A percentile compares a stretch with the other conserved stretches of the same genome.
phyloP scores from a whole-genome alignment of 2,329 filamentous ascomycete genomes.

The Aspergillus quadrilineatus region DNA sequence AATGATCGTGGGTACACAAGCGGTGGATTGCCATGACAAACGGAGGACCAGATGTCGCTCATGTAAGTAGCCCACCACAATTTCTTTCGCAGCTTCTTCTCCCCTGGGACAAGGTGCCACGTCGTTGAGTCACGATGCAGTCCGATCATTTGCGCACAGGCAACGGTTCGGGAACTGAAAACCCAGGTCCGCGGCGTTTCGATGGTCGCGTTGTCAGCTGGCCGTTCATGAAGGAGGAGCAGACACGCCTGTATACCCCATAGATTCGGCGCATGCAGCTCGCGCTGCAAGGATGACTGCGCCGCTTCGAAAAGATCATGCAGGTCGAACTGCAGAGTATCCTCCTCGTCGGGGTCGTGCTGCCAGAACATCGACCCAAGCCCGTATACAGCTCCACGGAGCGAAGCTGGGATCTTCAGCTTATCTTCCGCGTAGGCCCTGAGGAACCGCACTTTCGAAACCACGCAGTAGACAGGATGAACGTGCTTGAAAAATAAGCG shows the following conservation, averaged over 20 bases:
- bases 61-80: conserved; percentile 50
- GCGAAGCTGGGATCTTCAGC: conserved; percentile 44
- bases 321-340: conserved; percentile 35
- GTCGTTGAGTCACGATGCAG: conserved; percentile 45
- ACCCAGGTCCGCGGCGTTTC: conserved; percentile 50
- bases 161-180: conserved; percentile 45
- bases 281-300: conserved; percentile 45
- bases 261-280: conserved; percentile 50
- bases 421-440: conserved; percentile 40
- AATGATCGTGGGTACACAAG: conserved; percentile 46
- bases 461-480: conserved; percentile 46
- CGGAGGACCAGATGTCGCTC: conserved; percentile 48
- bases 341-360: conserved; percentile 31
- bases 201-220: conserved; percentile 48
- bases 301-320: conserved; percentile 47
- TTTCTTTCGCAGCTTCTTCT: conserved; percentile 43
- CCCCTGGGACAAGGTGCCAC: conserved; percentile 47
- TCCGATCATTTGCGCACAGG: conserved; percentile 49
- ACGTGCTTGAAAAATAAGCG: conserved; percentile 50
- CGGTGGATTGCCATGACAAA: conserved; percentile 50
- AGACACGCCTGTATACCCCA: conserved; percentile 50
- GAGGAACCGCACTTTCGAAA: conserved; percentile 49
- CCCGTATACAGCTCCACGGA: conserved; percentile 49
- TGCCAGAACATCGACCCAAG: conserved; percentile 47
- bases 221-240: conserved; percentile 47